Conservation (phyloP, 2,329 filamentous ascomycete genomes). For the Didymella segeticola region DNA sequence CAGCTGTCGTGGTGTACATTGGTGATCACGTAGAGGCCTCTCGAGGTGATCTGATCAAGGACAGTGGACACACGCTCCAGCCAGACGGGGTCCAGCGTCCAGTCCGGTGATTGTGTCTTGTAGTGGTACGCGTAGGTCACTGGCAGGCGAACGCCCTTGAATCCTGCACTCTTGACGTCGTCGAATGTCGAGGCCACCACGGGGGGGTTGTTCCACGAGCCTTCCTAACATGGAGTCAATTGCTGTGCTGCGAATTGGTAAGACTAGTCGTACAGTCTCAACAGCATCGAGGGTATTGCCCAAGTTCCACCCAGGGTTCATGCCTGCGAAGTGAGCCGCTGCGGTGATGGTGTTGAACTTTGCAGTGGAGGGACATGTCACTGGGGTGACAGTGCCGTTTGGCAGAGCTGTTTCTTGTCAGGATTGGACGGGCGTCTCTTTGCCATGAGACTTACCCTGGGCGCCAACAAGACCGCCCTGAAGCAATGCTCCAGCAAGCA, state of each 20-base stretch:
- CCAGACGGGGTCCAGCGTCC: slow-evolving; percentile 62
- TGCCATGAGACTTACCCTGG: slow-evolving; percentile 20
- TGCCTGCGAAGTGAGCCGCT: slow-evolving; percentile 54
- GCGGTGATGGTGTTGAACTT: slow-evolving; percentile 57
- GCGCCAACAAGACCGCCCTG: slow-evolving; percentile 20
- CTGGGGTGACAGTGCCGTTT: slow-evolving; percentile 24
- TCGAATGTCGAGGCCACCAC: slow-evolving; percentile 60
- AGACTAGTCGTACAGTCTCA: slow-evolving; percentile 34
- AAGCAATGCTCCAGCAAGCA: slow-evolving; percentile 23
- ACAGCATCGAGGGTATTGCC: slow-evolving; percentile 66
- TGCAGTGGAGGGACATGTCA: slow-evolving; percentile 47
- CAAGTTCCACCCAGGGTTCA: slow-evolving; percentile 66
- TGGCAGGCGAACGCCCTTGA: slow-evolving; percentile 65
- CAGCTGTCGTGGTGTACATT: slow-evolving; percentile 68
- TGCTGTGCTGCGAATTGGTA: too few relatives aligned
- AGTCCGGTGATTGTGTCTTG: slow-evolving; percentile 57
- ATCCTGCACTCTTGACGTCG: slow-evolving; percentile 60
- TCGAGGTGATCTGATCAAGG: slow-evolving; percentile 61
- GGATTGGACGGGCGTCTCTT: too few relatives aligned
- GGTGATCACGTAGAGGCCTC: slow-evolving; percentile 61
- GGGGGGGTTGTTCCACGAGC: slow-evolving; percentile 64
- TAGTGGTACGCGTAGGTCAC: slow-evolving; percentile 68
- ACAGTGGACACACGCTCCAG: slow-evolving; percentile 65
- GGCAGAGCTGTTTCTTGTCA: slow-evolving; percentile 2
- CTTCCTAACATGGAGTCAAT: slow-evolving; percentile 49